Evolutionary conservation across 345 rosid species (phyloP).

Genomic region (Citrus hindsii): DNA sequence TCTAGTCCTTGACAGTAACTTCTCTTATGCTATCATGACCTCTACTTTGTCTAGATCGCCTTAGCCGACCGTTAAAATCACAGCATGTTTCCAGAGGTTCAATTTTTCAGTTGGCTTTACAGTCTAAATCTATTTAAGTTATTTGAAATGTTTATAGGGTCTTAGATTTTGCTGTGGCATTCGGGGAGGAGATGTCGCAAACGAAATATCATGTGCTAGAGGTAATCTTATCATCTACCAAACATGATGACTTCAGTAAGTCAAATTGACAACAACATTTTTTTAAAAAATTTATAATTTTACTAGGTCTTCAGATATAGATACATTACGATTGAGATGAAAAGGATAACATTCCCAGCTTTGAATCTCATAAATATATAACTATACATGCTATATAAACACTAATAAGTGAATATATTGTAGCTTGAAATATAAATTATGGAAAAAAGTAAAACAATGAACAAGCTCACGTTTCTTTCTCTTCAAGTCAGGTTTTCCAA

Average conservation of each 20-base stretch:
- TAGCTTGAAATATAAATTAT: neutral
- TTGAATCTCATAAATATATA: neutral
- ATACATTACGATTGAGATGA: neutral
- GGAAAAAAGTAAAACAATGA: neutral
- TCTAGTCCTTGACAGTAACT: no score
- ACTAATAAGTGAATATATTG: neutral
- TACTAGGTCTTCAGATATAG: neutral
- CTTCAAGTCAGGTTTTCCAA: conserved; percentile 29
- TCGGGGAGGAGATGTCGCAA: neutral
- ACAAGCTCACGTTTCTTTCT: conserved; percentile 42
- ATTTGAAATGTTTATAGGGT: neutral
- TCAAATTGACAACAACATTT: neutral
- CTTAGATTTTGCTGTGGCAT: neutral
- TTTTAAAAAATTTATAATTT: neutral
- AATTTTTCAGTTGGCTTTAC: neutral
- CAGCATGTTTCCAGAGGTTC: neutral
- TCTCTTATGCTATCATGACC: no score
- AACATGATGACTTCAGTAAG: neutral
- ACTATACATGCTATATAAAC: neutral
- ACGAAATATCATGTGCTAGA: neutral
- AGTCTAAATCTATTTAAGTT: neutral
- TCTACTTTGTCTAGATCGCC: no score
- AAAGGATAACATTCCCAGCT: neutral
- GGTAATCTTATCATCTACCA: neutral
- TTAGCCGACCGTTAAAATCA: no score